These are phyloP conservation scores for Pistacia atlantica DNA, from an alignment of 345 rosid species.

Conservation along the genomic window DNA sequence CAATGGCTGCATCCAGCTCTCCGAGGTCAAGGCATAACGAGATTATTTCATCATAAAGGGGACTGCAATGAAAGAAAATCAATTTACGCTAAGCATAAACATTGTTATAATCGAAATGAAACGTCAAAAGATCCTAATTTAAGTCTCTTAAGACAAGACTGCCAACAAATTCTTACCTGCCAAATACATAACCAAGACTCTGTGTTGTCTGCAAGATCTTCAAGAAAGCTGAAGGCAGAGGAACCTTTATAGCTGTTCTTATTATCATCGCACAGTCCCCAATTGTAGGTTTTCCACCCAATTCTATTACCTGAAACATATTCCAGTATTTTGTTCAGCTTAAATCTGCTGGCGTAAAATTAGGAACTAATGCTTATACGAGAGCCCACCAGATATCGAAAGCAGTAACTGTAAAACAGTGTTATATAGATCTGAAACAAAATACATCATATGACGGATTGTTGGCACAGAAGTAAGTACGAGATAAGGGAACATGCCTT, in stretches of 20 bases:
- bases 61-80: conserved; percentile 46
- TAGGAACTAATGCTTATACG: not conserved
- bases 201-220: conserved; percentile 82
- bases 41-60: conserved; percentile 85
- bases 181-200: conserved; percentile 72
- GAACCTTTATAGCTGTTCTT: conserved; percentile 83
- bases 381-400: not conserved
- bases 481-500: conserved; percentile 53
- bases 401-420: not conserved
- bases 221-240: conserved; percentile 86
- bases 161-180: conserved; percentile 54
- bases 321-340: not conserved
- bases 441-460: not conserved
- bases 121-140: not conserved
- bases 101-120: not conserved
- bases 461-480: conserved; percentile 1
- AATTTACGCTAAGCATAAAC: not conserved
- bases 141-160: not conserved
- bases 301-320: conserved; percentile 70
- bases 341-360: not conserved
- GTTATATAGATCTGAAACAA: not conserved
- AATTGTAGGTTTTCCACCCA: conserved; percentile 84
- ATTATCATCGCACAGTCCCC: conserved; percentile 91
- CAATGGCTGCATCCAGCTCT: conserved; percentile 88
- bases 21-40: conserved; percentile 77